Conservation (phyloP, 192 early-diverging fungal genomes). For the Umbelopsis sp. region DNA sequence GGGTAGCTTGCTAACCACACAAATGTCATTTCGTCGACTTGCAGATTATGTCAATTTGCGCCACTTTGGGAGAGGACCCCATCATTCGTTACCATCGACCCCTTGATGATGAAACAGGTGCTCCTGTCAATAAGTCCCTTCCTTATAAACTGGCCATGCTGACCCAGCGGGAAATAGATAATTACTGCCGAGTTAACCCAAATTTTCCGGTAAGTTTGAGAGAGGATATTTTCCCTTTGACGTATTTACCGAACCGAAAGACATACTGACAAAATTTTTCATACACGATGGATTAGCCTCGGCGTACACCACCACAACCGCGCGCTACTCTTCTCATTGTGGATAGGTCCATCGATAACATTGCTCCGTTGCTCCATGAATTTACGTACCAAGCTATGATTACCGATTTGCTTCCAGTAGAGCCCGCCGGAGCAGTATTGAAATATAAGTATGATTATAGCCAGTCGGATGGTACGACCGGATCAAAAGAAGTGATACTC, state of each 20-base stretch:
- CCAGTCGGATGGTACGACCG: slow-evolving; percentile 44
- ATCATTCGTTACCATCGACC: slow-evolving; percentile 89
- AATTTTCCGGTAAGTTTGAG: slow-evolving; percentile 57
- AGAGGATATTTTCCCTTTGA: neutral
- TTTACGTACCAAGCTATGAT: slow-evolving; percentile 99
- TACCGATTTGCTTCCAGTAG: slow-evolving; percentile 79
- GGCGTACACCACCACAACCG: slow-evolving; percentile 46
- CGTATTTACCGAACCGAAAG: neutral
- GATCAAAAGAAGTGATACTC: slow-evolving; percentile 53
- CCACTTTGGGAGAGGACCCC: slow-evolving; percentile 87
- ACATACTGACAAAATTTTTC: neutral
- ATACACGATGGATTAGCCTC: slow-evolving; percentile 32
- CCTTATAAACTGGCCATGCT: slow-evolving; percentile 77
- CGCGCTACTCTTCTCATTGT: slow-evolving; percentile 86
- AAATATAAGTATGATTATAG: slow-evolving; percentile 62
- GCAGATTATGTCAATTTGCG: slow-evolving; percentile 86
- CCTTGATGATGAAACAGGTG: slow-evolving; percentile 56
- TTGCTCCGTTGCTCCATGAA: slow-evolving; percentile 92
- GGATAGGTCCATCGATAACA: slow-evolving; percentile 89
- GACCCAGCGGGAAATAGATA: slow-evolving; percentile 84
- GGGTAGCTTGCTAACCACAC: slow-evolving; percentile 2
- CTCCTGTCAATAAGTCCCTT: slow-evolving; percentile 58
- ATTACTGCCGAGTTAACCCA: slow-evolving; percentile 64
- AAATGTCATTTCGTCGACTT: neutral
- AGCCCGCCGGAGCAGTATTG: slow-evolving; percentile 47